Percentiles rank a stretch among this genome's conserved stretches.
Conservation (phyloP, 192 early-diverging fungal species). For the Allomyces arbusculus region DNA sequence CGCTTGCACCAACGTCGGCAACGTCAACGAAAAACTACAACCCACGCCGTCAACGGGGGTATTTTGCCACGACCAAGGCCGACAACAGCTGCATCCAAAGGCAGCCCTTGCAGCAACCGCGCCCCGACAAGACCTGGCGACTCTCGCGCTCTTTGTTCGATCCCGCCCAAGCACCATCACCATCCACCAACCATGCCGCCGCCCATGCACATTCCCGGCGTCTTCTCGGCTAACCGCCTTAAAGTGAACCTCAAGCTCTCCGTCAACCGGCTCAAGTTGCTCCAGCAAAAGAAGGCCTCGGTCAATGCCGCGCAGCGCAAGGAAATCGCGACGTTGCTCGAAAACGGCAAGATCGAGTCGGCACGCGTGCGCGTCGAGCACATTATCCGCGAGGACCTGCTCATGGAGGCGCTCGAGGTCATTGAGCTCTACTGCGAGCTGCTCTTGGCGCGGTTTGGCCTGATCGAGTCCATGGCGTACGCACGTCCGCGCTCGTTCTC, state of each 20-base stretch:
- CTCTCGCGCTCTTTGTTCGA: no score
- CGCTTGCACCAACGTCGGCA: no score
- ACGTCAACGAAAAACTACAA: no score
- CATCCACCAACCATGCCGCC: no score
- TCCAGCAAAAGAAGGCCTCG: constrained; percentile 68
- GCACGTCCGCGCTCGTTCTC: not conserved
- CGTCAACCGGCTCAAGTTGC: constrained; percentile 65
- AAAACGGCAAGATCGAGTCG: constrained; percentile 64
- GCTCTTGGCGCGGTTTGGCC: constrained; percentile 62
- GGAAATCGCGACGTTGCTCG: constrained; percentile 63
- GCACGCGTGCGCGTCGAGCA: constrained; percentile 74
- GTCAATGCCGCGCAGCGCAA: constrained; percentile 48
- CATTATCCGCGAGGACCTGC: constrained; percentile 87
- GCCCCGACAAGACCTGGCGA: no score
- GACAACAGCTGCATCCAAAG: no score
- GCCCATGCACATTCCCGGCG: not conserved
- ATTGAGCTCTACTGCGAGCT: constrained; percentile 81
- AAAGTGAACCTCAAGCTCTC: constrained; percentile 83
- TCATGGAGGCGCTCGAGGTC: constrained; percentile 83
- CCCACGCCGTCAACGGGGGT: no score
- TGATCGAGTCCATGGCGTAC: constrained; percentile 63
- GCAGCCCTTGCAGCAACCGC: no score
- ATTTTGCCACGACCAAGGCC: no score
- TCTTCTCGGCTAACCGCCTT: constrained; percentile 15
- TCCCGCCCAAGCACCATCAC: no score